phyloP scores from a whole-genome alignment of 2,329 filamentous ascomycete genomes.

The Thelonectria rubi region DNA sequence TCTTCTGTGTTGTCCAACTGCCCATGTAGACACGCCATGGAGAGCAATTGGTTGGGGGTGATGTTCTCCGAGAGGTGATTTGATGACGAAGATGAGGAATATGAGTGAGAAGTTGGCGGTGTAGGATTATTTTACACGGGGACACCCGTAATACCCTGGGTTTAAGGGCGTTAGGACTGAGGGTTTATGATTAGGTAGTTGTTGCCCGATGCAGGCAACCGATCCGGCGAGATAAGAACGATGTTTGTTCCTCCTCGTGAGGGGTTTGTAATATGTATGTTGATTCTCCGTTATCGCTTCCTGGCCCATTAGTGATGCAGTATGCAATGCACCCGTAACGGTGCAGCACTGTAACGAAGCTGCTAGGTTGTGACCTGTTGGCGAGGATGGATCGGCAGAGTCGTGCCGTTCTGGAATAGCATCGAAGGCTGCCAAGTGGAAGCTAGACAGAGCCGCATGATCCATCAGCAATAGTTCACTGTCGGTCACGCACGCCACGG shows the following conservation, averaged over 20 bases:
- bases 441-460: background rate
- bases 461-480: background rate
- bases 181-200: constrained; percentile 27
- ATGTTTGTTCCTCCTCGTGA: constrained; percentile 14
- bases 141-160: constrained; percentile 44
- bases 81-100: constrained; percentile 16
- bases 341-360: background rate
- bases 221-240: constrained; percentile 22
- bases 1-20: too few species aligned
- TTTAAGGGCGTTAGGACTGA: constrained; percentile 40
- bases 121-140: constrained; percentile 36
- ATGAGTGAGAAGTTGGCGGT: constrained; percentile 21
- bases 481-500: background rate
- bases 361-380: background rate
- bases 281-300: background rate
- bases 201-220: constrained; percentile 17
- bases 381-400: background rate
- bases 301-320: background rate
- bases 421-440: background rate
- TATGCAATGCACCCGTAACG: background rate
- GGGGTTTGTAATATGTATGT: constrained; percentile 1
- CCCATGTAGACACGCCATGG: background rate
- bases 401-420: background rate
- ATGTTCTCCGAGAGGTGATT: constrained; percentile 17
- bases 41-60: constrained; percentile 14